Percentiles rank a stretch among this genome's conserved stretches.
These are phyloP conservation scores for Cystobasidium pallidum DNA, from an alignment of 1,284 basidiomycete species.

Conservation along the genomic window DNA sequence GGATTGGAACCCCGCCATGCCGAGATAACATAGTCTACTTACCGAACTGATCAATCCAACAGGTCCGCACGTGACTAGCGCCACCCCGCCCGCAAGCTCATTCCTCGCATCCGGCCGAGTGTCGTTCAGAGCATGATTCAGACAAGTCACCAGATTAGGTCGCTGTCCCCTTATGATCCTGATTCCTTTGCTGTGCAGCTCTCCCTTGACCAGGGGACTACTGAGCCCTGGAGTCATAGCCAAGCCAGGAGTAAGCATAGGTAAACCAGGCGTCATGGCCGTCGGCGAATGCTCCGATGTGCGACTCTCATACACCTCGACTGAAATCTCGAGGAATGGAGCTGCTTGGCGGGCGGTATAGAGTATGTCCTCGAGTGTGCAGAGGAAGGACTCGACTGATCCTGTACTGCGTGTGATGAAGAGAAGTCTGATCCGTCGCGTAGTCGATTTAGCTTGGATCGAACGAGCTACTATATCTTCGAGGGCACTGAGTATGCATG, in stretches of 20 bases:
- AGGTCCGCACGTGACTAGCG: constrained; percentile 21
- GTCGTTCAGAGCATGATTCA: constrained; percentile 30
- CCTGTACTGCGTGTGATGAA: constrained; percentile 3
- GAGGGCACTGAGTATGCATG: constrained; percentile 42
- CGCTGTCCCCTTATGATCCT: constrained; percentile 10
- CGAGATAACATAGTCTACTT: not conserved
- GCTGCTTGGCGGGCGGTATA: constrained; percentile 6
- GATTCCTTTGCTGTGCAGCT: constrained; percentile 1
- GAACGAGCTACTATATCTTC: constrained; percentile 44
- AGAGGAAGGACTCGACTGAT: not conserved
- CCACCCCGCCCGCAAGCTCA: constrained; percentile 14
- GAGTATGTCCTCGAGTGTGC: constrained; percentile 9
- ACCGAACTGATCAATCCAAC: constrained; percentile 3
- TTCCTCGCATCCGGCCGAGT: constrained; percentile 2
- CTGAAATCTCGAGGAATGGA: constrained; percentile 15
- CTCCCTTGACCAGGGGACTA: not conserved
- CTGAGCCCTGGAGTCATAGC: not conserved
- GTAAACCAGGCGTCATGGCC: not conserved
- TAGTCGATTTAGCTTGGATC: not conserved
- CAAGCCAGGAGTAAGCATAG: not conserved
- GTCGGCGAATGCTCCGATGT: not conserved
- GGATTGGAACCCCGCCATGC: no score
- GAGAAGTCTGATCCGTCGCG: constrained; percentile 33
- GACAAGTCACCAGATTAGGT: constrained; percentile 12
- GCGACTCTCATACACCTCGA: constrained; percentile 40